A percentile compares a stretch with the other conserved stretches of the same genome.
Conservation (phyloP, 2,329 filamentous ascomycete genomes). For the Botrytis medusae region DNA sequence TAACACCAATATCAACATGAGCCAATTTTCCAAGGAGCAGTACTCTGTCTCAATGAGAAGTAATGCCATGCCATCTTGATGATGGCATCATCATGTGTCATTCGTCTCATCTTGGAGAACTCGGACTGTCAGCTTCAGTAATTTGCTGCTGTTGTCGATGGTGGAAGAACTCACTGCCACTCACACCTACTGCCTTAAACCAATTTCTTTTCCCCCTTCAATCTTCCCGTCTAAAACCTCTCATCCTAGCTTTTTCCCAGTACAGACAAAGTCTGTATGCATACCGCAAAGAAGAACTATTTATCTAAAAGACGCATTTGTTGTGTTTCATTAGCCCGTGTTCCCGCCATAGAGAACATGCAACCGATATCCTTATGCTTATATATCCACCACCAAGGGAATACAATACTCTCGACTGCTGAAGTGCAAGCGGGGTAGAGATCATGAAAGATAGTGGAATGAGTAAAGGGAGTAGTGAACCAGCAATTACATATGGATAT, state of each 20-base stretch:
- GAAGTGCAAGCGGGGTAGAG: background rate
- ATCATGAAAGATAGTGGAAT: background rate
- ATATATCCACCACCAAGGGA: background rate
- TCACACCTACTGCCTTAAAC: background rate
- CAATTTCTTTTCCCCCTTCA: too few species aligned
- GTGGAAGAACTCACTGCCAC: background rate
- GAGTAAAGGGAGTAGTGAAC: background rate
- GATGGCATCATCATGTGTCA: background rate
- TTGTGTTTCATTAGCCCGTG: accelerated
- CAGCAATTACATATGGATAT: background rate
- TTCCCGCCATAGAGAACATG: background rate
- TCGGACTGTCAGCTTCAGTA: accelerated
- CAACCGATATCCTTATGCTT: background rate
- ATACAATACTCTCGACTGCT: background rate
- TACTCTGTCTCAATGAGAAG: too few species aligned
- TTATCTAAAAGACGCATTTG: too few species aligned
- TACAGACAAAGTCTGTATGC: too few species aligned
- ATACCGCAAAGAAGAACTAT: accelerated
- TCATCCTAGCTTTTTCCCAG: too few species aligned
- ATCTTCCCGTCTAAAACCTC: too few species aligned
- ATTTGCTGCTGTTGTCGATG: background rate
- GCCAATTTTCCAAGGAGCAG: too few species aligned
- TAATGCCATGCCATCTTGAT: background rate
- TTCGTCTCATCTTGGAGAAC: background rate
- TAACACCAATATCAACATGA: too few species aligned